phyloP scores from a whole-genome alignment of 257 asterid species.

The Henckelia pumila region DNA sequence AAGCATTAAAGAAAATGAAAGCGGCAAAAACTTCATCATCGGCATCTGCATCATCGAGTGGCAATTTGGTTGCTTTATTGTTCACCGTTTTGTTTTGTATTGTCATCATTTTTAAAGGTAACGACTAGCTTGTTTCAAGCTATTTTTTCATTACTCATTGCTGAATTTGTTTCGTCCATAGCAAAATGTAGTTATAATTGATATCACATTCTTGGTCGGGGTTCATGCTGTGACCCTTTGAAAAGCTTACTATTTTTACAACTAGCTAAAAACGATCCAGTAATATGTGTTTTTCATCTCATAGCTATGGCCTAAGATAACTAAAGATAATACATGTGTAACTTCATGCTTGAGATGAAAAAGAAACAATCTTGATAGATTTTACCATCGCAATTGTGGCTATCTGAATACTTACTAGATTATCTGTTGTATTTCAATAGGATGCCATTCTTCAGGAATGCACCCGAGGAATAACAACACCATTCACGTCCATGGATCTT shows the following conservation, averaged over 20 bases:
- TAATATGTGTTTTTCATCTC: background rate
- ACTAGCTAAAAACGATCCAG: background rate
- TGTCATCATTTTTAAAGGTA: slow-evolving; percentile 71
- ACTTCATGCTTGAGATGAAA: background rate
- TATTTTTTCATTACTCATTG: background rate
- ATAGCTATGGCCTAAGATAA: background rate
- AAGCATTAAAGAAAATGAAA: slow-evolving; percentile 68
- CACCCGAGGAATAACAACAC: slow-evolving; percentile 18
- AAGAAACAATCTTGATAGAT: background rate
- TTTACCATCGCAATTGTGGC: background rate
- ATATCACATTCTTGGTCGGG: too few species aligned
- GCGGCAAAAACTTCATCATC: slow-evolving; percentile 52
- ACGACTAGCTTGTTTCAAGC: background rate
- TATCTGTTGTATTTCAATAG: slow-evolving; percentile 17
- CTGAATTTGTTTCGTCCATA: background rate
- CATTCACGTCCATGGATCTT: slow-evolving; percentile 14
- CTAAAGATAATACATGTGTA: background rate
- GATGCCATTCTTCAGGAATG: slow-evolving; percentile 34
- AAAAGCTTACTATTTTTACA: too few species aligned
- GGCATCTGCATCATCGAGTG: slow-evolving; percentile 26
- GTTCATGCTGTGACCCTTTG: too few species aligned
- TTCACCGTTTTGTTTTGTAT: slow-evolving; percentile 64
- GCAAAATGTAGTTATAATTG: too few species aligned
- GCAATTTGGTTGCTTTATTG: slow-evolving; percentile 61
- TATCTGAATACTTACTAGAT: background rate